Evolutionary conservation across 768 basidiomycete genomes (phyloP), one percentile per base, ranked within the genome.

Genomic region (Clitopilus hobsonii): DNA sequence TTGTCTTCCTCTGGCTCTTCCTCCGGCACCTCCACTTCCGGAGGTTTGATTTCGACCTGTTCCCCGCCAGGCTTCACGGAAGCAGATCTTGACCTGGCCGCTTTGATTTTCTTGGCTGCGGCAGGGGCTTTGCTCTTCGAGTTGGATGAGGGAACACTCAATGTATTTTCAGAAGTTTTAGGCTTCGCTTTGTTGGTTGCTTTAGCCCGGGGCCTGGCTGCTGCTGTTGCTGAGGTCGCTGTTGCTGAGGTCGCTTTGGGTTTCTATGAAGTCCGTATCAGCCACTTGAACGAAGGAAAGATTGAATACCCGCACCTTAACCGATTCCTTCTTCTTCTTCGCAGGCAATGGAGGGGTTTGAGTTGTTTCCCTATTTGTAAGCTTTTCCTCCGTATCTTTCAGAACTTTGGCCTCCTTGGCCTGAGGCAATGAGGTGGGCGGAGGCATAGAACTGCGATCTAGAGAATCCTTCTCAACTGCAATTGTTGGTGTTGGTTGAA

Each of bases 31-130:
- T 76, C 78, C 20, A 76, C 71, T 53, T 77, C 72, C 53, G 77
- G 76, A 23, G 65, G 63, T 54, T 69, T 67, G 53, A 59, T 52
- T 48, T 77, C 70, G 32, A 68, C 67, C 48, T 78, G 71, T 25
- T 70, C 66, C 2, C 71, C 76, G 22, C 70, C 67, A 28, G 88
- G 88, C 73, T 89, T 82, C 49, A 77, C 81, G 23, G 88, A 90
- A 8, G 85, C 76, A 10, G 89, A 91, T 11, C 88, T 78, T 27
- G 89, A 91, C 25, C 88, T 79, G 14, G 78, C 76, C 20, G 63
- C 61, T 0, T 71, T 69, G 7, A 68, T 72, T 63, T 72, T 78
- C 57, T 71, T 75, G 25, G 64, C 67, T 18, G 62, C 52, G 10
- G 60, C 58, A 54, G 66, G 64, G 14, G 57, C 54, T 30, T 65